Base-by-base conservation (phyloP, 441 rosid species). In the Arabidopsis hybrid region DNA sequence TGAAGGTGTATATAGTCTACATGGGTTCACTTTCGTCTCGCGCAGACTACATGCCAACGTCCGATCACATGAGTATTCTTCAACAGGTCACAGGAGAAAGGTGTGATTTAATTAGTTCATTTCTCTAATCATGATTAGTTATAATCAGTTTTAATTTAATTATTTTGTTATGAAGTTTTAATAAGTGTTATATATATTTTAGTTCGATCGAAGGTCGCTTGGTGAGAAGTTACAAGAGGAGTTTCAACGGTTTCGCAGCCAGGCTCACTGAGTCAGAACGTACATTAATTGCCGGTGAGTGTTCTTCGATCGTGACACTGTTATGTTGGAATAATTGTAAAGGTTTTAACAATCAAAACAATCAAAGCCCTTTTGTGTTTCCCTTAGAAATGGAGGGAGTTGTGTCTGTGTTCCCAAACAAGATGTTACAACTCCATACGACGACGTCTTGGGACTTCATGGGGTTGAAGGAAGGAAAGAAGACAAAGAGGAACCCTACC, bases 21-120 rank as follows among this genome's bases (percentile, higher is more conserved):
- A 60, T 87, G 88, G 94, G 92, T 8, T 73, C 88, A n/a, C 78
- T 89, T 72, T 88, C 85, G 3, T 51, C 68, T n/a, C 46, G 10
- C 16, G 71, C 38, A 1, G 62, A 76, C 29, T 26, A 26, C 29
- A 76, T 47, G 4, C 69, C 77, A 7, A 49, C 72, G 32, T 68
- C 85, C 26, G 60, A 74, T 6, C 89, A 89, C 17, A 60, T 60
- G 13, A 83, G 43, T 60, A 53, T 85, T 45, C 83, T 82, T n/a
- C 76, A 80, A 76, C 58, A 57, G 8, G 78, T 79, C 55, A 46
- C 35, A 7, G 75, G 52, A 16, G 50, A 32, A 38, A 82, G 82
- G 89, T 63, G 57, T 9, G 0, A 5, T 67, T 26, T 6, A 4
- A 10, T 11, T 31, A 76, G 9, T 2, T 58, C 42, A n/a, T 58